Evolutionary conservation across 2,329 filamentous ascomycete genomes (phyloP).

Genomic region (Aspergillus transmontanensis): DNA sequence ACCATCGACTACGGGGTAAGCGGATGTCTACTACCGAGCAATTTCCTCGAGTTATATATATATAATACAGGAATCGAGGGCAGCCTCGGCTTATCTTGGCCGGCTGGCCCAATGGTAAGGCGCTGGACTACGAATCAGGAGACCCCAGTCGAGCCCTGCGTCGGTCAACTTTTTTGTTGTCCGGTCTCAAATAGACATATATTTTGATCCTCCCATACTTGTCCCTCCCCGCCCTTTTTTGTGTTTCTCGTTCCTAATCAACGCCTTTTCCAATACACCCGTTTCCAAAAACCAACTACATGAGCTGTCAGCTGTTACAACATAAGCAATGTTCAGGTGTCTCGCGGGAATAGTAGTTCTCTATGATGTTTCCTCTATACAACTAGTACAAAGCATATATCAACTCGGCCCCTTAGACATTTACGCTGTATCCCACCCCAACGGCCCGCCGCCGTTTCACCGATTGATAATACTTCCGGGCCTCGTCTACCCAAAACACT

Average conservation of each 20-base stretch:
- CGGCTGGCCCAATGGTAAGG: slow-evolving; percentile 42
- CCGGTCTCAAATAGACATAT: too few species aligned
- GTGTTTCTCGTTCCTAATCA: too few species aligned
- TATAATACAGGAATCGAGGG: background rate
- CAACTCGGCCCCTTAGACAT: slow-evolving; percentile 32
- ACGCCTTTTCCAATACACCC: too few species aligned
- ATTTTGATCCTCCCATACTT: too few species aligned
- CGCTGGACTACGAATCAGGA: slow-evolving; percentile 57
- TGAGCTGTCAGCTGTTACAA: background rate
- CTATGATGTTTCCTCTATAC: slow-evolving; percentile 10
- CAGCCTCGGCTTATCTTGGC: background rate
- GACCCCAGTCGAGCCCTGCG: slow-evolving; percentile 51
- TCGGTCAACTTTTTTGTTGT: slow-evolving; percentile 29
- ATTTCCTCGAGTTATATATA: background rate
- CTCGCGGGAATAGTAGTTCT: background rate
- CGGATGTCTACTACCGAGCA: too few species aligned
- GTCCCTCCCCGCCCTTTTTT: background rate
- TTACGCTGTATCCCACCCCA: slow-evolving; percentile 44
- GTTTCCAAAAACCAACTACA: too few species aligned
- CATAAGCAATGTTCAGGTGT: background rate
- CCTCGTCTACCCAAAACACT: slow-evolving; percentile 95
- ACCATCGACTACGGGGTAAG: too few species aligned
- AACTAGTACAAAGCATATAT: background rate
- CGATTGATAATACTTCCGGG: slow-evolving; percentile 67
- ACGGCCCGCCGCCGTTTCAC: slow-evolving; percentile 35